Evolutionary conservation across 2,329 filamentous ascomycete genomes (phyloP).

Genomic region (Exutisphaerella laricina): DNA sequence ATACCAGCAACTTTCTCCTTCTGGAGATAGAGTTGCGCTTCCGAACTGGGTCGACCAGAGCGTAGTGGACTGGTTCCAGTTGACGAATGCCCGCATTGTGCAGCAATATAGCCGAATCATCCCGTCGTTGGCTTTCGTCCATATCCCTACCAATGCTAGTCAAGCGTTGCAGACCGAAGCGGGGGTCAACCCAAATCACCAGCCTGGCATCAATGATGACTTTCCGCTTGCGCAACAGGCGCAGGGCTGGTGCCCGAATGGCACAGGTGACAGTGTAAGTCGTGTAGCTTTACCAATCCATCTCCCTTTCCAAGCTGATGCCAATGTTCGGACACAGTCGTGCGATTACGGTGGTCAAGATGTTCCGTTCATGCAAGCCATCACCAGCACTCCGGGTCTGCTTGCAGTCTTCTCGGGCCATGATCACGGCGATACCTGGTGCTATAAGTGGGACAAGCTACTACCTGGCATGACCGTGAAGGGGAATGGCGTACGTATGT

Average conservation of each 20-base stretch:
- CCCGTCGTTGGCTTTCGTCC: conserved; percentile 51
- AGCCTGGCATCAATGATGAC: conserved; percentile 47
- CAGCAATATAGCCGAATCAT: conserved; percentile 26
- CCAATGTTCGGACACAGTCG: no score
- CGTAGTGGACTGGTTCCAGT: conserved; percentile 44
- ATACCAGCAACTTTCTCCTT: conserved; percentile 40
- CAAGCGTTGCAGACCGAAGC: conserved; percentile 36
- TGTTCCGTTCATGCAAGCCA: conserved; percentile 56
- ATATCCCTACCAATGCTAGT: conserved; percentile 47
- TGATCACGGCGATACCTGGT: conserved; percentile 45
- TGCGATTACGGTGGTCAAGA: conserved; percentile 47
- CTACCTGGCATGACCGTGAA: conserved; percentile 26
- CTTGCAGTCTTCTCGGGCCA: conserved; percentile 60
- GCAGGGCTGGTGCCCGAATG: conserved; percentile 35
- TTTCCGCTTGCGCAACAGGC: conserved; percentile 37
- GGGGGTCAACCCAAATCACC: conserved; percentile 39
- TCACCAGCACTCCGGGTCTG: conserved; percentile 51
- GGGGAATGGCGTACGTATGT: conserved; percentile 28
- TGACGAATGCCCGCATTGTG: conserved; percentile 23
- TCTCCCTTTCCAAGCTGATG: no score
- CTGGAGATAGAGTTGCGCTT: conserved; percentile 29
- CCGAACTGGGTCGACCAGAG: conserved; percentile 43
- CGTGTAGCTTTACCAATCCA: no score
- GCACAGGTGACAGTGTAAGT: conserved; percentile 31
- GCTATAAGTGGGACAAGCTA: conserved; percentile 28